Base-by-base conservation (phyloP, 768 basidiomycete genomes). In the Pleurotus djamor region DNA sequence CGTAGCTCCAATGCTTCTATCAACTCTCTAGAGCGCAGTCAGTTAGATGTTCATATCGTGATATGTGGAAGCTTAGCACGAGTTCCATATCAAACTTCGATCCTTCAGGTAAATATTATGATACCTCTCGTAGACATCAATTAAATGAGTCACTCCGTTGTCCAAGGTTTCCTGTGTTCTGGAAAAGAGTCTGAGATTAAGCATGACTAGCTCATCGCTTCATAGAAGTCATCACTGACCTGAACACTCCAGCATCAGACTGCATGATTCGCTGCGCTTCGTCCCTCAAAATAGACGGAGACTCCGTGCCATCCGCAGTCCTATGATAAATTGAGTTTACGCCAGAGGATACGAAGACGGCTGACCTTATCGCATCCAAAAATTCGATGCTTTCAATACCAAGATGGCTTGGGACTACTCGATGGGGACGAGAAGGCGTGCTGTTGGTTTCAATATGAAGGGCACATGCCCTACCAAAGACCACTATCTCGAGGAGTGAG, bases 201-300 rank as follows among this genome's bases (percentile, higher is more conserved):
- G 21, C 21, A 28, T 28, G 43, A 44, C 1, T 12, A 51, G 8
- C 4, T 34, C n/a, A 33, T 13, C n/a, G 2, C 37, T 6, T 5
- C 35, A 52, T 50, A 35, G 48, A 43, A 5, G 7, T 21, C 21
- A 67, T 75, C 9, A 59, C 38, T 17, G 21, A 87, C 86, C 93
- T 83, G 86, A 98, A 98, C 61, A 98, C 96, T 64, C 96, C 96
- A 41, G 96, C 96, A 74, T 98, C 96, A 52, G 88, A 73, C 74
- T 98, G 95, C 95, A 98, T 98, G 44, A 94, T 92, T 80, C 97
- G 97, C 74, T 99, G 96, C 92, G 98, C 94, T 69, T 93, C 88
- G 52, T 96, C 73, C 61, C 96, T 86, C 69, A 98, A 89, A 68
- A 94, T 83, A 16, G 94, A 88, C 36, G 96, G 98, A 21, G 91